phyloP scores from a whole-genome alignment of 441 rosid species.

The Corymbia citriodora region DNA sequence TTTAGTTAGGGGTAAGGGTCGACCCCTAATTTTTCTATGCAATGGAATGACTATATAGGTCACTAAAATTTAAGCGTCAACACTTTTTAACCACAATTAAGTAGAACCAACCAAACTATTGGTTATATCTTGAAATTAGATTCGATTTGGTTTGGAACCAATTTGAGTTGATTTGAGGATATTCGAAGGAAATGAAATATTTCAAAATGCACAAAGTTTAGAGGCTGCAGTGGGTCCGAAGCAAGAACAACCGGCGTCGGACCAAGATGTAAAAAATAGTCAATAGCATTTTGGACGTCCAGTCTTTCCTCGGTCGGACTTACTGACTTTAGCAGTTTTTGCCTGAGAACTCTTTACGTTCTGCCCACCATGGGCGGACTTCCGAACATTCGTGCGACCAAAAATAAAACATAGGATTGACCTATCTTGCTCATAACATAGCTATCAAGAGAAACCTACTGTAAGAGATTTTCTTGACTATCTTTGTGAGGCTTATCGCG shows the following conservation, averaged over 20 bases:
- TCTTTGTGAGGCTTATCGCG: too few species aligned
- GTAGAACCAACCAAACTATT: rapidly evolving
- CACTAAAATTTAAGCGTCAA: rapidly evolving
- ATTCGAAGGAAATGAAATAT: not conserved
- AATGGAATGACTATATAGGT: not conserved
- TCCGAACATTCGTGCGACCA: not conserved
- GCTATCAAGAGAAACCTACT: too few species aligned
- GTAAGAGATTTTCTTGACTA: too few species aligned
- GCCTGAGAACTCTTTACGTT: not conserved
- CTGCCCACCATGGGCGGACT: not conserved
- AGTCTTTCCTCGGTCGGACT: not conserved
- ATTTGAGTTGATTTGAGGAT: not conserved
- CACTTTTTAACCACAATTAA: not conserved
- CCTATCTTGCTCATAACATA: not conserved
- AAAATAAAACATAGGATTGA: not conserved
- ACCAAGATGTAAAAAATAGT: not conserved
- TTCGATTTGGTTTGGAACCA: not conserved
- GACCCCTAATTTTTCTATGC: not conserved
- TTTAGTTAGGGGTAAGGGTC: not conserved
- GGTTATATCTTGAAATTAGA: not conserved
- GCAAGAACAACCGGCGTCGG: not conserved
- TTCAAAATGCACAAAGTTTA: not conserved
- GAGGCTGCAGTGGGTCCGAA: not conserved
- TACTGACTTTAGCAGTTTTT: not conserved
- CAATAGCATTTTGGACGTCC: not conserved